Evolutionary conservation across 208 protist genomes (phyloP).

Genomic region (Acanthamoeba castellanii): DNA sequence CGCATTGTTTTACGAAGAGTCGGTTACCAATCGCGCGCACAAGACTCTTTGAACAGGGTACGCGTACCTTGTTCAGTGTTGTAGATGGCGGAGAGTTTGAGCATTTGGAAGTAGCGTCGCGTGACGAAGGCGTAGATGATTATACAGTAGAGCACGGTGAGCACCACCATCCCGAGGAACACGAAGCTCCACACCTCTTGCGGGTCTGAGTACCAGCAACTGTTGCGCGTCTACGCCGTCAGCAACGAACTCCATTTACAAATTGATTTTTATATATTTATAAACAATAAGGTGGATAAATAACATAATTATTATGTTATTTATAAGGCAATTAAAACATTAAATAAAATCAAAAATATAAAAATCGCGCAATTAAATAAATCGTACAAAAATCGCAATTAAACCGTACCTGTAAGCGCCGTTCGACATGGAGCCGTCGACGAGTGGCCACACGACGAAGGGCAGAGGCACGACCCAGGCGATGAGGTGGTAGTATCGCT

Average conservation of each 20-base stretch:
- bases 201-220: conserved; percentile 49
- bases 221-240: not conserved
- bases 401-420: conserved; percentile 41
- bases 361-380: not conserved
- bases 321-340: no score
- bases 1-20: not conserved
- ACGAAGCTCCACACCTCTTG: conserved; percentile 46
- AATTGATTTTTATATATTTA: not conserved
- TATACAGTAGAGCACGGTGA: conserved; percentile 38
- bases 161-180: conserved; percentile 46
- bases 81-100: conserved; percentile 64
- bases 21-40: not conserved
- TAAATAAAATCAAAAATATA: no score
- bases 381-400: not conserved
- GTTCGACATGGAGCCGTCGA: conserved; percentile 52
- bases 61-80: conserved; percentile 38
- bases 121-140: conserved; percentile 67
- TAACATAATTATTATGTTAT: no score
- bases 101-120: conserved; percentile 48
- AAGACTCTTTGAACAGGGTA: not conserved
- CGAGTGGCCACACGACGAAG: conserved; percentile 35
- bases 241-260: not conserved
- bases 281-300: no score
- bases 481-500: conserved; percentile 58
- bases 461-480: conserved; percentile 27